A percentile compares a stretch with the other conserved stretches of the same genome.
Conservation (phyloP, 2,329 filamentous ascomycete genomes). For the Claviceps cyperi region DNA sequence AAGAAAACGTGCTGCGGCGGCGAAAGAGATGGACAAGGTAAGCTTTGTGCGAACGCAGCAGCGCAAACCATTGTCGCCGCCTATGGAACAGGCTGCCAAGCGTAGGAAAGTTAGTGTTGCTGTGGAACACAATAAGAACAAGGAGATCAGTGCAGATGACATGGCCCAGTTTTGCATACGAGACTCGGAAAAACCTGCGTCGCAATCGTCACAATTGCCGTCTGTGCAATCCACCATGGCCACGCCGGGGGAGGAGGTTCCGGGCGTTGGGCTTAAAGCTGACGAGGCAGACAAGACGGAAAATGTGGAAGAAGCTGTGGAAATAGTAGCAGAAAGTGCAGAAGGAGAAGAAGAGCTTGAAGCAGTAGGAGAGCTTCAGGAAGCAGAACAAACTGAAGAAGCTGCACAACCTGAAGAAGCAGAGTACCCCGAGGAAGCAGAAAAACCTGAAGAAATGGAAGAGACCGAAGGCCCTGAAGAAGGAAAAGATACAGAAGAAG, state of each 20-base stretch:
- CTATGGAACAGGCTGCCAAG: constrained; percentile 14
- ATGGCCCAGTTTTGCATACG: constrained; percentile 5
- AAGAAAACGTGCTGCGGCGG: constrained; percentile 24
- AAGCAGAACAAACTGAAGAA: too few species aligned
- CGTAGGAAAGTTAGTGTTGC: constrained; percentile 10
- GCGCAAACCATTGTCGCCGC: constrained; percentile 7
- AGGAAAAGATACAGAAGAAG: too few species aligned
- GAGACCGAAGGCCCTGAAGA: too few species aligned
- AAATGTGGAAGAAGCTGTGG: too few species aligned
- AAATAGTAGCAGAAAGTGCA: too few species aligned
- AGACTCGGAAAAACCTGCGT: constrained; percentile 13
- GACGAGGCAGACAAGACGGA: too few species aligned
- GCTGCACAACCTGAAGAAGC: too few species aligned
- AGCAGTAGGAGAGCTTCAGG: too few species aligned
- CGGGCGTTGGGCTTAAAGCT: constrained; percentile 1
- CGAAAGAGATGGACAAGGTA: constrained; percentile 27
- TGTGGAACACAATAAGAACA: neutral
- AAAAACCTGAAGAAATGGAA: too few species aligned
- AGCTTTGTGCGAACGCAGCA: constrained; percentile 17
- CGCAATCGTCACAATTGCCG: constrained; percentile 13
- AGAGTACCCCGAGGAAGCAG: too few species aligned
- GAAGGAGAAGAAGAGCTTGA: too few species aligned
- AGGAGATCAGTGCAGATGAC: neutral
- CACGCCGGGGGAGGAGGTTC: constrained; percentile 15
- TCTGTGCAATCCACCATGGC: constrained; percentile 19